phyloP scores from a whole-genome alignment of 345 rosid species.

The thale cress (Arabidopsis thaliana) region TAIR10.1 NC_003071.7:12380001-12380500 shows the following conservation, averaged over 20 bases:
- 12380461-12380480: conserved; percentile 48
- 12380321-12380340: conserved; percentile 67
- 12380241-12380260: conserved; percentile 48
- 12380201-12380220: conserved; percentile 82
- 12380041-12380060: conserved; percentile 79
- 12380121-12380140: conserved; percentile 96
- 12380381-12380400: conserved; percentile 66
- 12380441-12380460: conserved; percentile 65
- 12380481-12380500: background rate
- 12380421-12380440: conserved; percentile 77
- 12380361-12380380: conserved; percentile 98
- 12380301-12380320: conserved; percentile 61
- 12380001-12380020: background rate
- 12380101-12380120: conserved; percentile 98
- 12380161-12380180: conserved; percentile 72
- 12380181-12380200: conserved; percentile 93
- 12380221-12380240: conserved; percentile 67
- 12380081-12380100: conserved; percentile 90
- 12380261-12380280: conserved; percentile 48
- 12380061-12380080: conserved; percentile 97
- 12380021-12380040: conserved; percentile 50
- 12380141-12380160: conserved; percentile 97
- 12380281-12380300: conserved; percentile 52
- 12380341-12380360: conserved; percentile 72
- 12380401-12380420: conserved; percentile 70